phyloP scores from a whole-genome alignment of 1,139 yeast species.

The Magnusiomyces magnusii region DNA sequence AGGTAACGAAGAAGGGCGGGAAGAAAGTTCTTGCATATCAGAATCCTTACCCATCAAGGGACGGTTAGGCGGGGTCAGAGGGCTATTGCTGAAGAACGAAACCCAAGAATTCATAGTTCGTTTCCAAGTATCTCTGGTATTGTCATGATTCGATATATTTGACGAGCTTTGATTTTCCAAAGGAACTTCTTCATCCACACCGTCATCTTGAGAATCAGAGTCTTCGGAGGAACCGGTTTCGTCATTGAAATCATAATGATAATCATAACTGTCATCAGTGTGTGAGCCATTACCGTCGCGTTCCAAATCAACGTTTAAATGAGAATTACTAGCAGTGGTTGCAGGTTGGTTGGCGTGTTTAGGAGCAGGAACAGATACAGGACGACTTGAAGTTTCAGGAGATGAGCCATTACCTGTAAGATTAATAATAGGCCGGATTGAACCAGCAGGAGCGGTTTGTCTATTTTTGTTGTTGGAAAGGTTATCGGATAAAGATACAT shows the following conservation, averaged over 20 bases:
- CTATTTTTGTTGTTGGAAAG: background rate
- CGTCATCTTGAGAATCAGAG: background rate
- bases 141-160: background rate
- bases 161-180: background rate
- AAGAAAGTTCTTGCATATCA: background rate
- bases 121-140: background rate
- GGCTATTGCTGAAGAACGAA: background rate
- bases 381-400: background rate
- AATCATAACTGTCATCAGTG: background rate
- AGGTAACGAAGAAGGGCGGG: background rate
- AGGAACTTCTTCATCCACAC: no score
- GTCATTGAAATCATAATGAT: background rate
- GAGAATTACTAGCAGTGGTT: background rate
- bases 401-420: background rate
- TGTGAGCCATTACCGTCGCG: background rate
- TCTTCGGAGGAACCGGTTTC: background rate
- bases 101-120: background rate
- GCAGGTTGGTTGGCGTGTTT: background rate
- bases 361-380: background rate
- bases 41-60: background rate
- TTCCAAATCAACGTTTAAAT: background rate
- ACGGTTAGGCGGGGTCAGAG: background rate
- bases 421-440: background rate
- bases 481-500: background rate
- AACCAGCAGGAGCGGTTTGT: background rate